These are phyloP conservation scores for Saccharomycopsis schoenii DNA, from an alignment of 805 yeast species.

Conservation along the genomic window DNA sequence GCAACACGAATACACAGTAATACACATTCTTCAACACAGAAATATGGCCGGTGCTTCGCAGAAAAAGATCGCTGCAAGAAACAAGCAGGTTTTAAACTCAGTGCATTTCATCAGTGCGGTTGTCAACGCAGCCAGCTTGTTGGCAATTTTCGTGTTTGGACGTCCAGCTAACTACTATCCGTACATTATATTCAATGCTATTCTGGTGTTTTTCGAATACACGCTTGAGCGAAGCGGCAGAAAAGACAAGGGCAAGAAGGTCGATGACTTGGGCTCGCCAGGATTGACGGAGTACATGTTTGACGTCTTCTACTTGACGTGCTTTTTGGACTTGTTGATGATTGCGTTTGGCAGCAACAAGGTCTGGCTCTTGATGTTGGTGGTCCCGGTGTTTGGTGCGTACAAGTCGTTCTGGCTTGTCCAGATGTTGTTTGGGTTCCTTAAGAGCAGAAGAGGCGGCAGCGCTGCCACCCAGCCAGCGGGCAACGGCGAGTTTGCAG, in stretches of 20 bases:
- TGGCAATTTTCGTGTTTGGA: constrained; percentile 29
- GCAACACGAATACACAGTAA: too few species aligned
- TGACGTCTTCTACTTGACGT: constrained; percentile 58
- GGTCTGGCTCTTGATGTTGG: constrained; percentile 47
- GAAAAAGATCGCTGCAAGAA: constrained; percentile 30
- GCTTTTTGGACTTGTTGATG: constrained; percentile 46
- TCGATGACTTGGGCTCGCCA: constrained; percentile 48
- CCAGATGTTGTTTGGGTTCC: constrained; percentile 1
- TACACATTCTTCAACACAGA: neutral
- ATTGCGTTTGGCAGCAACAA: constrained; percentile 43
- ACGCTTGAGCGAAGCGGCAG: constrained; percentile 51
- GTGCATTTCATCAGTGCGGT: constrained; percentile 29
- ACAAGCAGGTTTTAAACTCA: constrained; percentile 24
- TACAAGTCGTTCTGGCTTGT: constrained; percentile 11
- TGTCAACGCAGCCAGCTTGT: constrained; percentile 33
- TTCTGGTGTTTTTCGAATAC: constrained; percentile 37
- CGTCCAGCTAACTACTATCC: constrained; percentile 39
- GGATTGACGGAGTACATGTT: constrained; percentile 69
- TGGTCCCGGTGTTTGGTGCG: constrained; percentile 20
- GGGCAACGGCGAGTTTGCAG: too few species aligned
- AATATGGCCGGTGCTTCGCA: constrained; percentile 36
- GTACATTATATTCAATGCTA: constrained; percentile 33
- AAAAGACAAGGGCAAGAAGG: constrained; percentile 43
- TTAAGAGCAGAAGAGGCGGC: neutral
- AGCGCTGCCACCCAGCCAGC: neutral